phyloP scores from a whole-genome alignment of 2,329 filamentous ascomycete genomes.

The Penicillium thymicola region DNA sequence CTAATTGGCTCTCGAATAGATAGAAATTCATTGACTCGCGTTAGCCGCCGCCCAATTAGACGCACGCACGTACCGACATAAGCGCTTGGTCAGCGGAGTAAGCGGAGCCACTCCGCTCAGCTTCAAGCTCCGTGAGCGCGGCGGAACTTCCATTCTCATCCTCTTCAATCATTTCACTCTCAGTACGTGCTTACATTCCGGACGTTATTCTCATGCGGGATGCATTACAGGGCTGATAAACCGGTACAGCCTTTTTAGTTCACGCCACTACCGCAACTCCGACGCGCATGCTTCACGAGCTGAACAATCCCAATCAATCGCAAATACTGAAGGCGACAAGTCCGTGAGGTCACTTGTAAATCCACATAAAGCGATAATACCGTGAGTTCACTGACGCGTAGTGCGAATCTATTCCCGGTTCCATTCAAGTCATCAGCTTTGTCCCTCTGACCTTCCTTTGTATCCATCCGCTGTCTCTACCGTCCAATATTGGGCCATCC shows the following conservation, averaged over 20 bases:
- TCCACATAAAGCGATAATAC: neutral
- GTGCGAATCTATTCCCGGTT: neutral
- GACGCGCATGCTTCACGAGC: slow-evolving; percentile 1
- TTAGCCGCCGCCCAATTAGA: neutral
- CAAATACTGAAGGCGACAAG: neutral
- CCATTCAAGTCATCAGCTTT: neutral
- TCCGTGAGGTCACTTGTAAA: neutral
- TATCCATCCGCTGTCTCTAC: neutral
- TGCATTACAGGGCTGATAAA: neutral
- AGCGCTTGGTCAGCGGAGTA: slow-evolving; percentile 9
- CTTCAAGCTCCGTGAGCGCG: slow-evolving; percentile 2
- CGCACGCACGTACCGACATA: neutral
- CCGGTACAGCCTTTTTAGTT: neutral
- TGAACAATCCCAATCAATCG: neutral
- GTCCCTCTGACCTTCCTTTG: neutral
- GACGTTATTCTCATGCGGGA: too few relatives aligned
- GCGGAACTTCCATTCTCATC: neutral
- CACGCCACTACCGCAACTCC: neutral
- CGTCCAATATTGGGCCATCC: neutral
- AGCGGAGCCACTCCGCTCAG: slow-evolving; percentile 5
- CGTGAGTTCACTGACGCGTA: neutral
- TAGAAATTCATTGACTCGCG: neutral
- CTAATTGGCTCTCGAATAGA: too few relatives aligned
- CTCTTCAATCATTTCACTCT: neutral
- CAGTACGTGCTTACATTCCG: neutral